These are phyloP conservation scores for Cutaneotrichosporon daszewskae DNA, from an alignment of 1,284 basidiomycete genomes.

Conservation along the genomic window DNA sequence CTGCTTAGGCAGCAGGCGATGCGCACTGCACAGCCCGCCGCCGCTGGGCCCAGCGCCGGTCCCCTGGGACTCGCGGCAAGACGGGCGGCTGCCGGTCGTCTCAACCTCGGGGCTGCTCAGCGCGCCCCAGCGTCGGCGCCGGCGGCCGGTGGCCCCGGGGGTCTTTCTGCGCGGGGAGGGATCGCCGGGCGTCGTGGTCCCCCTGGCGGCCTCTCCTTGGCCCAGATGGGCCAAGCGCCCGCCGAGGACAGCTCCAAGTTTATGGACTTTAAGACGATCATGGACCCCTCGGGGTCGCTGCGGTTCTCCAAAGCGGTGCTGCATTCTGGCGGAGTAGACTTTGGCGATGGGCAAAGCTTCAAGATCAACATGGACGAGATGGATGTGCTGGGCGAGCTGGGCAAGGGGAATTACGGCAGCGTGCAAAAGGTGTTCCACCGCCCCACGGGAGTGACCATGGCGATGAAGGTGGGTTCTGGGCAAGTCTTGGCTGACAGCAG, in stretches of 20 bases:
- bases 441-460: slow-evolving; percentile 93
- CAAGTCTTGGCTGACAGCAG: slow-evolving; percentile 49
- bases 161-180: slow-evolving; percentile 28
- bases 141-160: slow-evolving; percentile 23
- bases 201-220: slow-evolving; percentile 37
- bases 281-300: slow-evolving; percentile 88
- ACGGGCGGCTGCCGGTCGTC: slow-evolving; percentile 31
- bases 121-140: background rate
- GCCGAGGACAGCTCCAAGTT: slow-evolving; percentile 51
- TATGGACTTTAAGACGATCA: slow-evolving; percentile 87
- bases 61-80: slow-evolving; percentile 43
- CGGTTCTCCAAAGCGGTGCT: slow-evolving; percentile 94
- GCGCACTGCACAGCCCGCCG: slow-evolving; percentile 14
- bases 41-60: slow-evolving; percentile 35
- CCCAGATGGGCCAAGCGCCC: slow-evolving; percentile 14
- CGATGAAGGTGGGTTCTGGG: slow-evolving; percentile 78
- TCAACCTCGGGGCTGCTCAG: slow-evolving; percentile 27
- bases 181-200: slow-evolving; percentile 35
- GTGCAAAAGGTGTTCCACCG: slow-evolving; percentile 93
- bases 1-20: slow-evolving; percentile 38
- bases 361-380: slow-evolving; percentile 95
- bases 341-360: slow-evolving; percentile 86
- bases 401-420: slow-evolving; percentile 94
- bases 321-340: slow-evolving; percentile 89
- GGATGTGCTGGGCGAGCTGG: slow-evolving; percentile 75